Percentiles rank a stretch among this genome's conserved stretches.
These are phyloP conservation scores for Sugiyamaella pinicola DNA, from an alignment of 1,139 yeast species.

Conservation along the genomic window DNA sequence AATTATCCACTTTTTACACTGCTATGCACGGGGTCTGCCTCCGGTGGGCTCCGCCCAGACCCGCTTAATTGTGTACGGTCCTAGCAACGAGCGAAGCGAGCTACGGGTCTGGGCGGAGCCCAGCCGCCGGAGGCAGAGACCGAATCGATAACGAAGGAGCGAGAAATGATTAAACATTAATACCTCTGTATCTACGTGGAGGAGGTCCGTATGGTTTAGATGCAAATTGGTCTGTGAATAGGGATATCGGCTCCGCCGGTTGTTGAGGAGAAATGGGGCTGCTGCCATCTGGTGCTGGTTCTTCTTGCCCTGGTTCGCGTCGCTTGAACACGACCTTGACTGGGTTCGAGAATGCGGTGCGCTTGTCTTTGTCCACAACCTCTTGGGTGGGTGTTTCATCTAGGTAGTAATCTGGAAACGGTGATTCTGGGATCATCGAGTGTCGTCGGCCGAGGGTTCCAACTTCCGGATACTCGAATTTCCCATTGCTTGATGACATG, in stretches of 20 bases:
- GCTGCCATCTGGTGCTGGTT: conserved; percentile 1
- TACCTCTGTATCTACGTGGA: conserved; percentile 38
- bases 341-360: conserved; percentile 28
- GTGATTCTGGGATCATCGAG: background rate
- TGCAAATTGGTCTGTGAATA: conserved; percentile 34
- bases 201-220: conserved; percentile 41
- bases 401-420: conserved; percentile 20
- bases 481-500: background rate
- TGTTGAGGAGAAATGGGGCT: conserved; percentile 2
- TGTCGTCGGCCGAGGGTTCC: background rate
- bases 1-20: background rate
- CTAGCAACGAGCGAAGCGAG: background rate
- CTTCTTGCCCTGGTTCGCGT: conserved; percentile 27
- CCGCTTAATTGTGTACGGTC: background rate
- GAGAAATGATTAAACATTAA: conserved; percentile 21
- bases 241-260: conserved; percentile 14
- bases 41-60: conserved; percentile 3
- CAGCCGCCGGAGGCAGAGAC: conserved; percentile 17
- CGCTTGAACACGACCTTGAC: conserved; percentile 28
- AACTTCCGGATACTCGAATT: conserved; percentile 18
- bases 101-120: conserved; percentile 13
- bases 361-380: conserved; percentile 22
- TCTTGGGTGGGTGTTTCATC: conserved; percentile 20
- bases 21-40: too few species aligned
- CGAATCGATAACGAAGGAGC: background rate